Conservation (phyloP, 306 rosid species). For the Rosa rugosa region DNA sequence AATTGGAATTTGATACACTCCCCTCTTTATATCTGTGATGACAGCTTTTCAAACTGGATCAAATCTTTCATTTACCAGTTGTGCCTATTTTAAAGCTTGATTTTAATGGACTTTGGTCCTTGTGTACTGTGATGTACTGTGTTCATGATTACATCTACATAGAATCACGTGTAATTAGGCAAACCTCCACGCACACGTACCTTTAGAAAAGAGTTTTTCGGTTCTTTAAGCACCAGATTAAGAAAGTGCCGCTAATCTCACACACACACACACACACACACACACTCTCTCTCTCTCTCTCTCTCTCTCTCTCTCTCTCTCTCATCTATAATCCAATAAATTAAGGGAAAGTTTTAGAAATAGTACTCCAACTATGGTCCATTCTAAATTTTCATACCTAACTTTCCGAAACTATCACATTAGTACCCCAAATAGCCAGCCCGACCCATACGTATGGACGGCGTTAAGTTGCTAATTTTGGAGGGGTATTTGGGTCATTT, state of each 20-base stretch:
- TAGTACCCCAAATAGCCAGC: too few relatives aligned
- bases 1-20: slow-evolving; percentile 1
- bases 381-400: too few relatives aligned
- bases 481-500: too few relatives aligned
- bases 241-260: neutral
- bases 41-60: neutral
- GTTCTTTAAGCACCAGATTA: slow-evolving; percentile 15
- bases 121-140: slow-evolving; percentile 12
- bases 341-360: too few relatives aligned
- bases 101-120: neutral
- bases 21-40: slow-evolving; percentile 2
- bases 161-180: neutral
- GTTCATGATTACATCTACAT: neutral
- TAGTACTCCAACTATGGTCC: too few relatives aligned
- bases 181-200: neutral
- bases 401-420: too few relatives aligned
- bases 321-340: neutral
- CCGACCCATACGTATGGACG: too few relatives aligned
- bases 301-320: neutral
- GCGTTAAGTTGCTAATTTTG: too few relatives aligned
- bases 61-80: neutral
- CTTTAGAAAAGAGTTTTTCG: neutral
- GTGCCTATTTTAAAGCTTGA: neutral
- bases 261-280: too few relatives aligned
- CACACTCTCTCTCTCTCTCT: too few relatives aligned